A percentile compares a stretch with the other conserved stretches of the same genome.
Evolutionary conservation across 306 rosid genomes (phyloP).

Genomic region (Cercis canadensis): DNA sequence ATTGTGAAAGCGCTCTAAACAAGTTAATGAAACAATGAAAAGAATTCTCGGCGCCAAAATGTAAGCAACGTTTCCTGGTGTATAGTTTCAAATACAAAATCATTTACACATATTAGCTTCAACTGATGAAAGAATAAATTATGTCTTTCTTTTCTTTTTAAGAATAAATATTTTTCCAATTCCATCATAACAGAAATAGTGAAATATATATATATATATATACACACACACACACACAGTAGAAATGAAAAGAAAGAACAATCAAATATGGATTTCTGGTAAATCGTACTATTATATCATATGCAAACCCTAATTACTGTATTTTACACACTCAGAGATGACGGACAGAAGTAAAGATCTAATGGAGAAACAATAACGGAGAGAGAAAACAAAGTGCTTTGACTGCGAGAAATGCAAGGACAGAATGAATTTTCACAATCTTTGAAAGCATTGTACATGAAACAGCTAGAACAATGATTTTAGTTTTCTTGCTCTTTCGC

Average conservation of each 20-base stretch:
- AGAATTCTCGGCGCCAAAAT: conserved; percentile 1
- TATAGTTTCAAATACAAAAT: neutral
- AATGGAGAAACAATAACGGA: neutral
- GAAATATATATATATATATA: too few species aligned
- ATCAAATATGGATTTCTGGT: neutral
- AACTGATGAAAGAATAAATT: too few species aligned
- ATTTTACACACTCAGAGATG: conserved; percentile 10
- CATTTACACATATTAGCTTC: neutral
- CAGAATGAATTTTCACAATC: neutral
- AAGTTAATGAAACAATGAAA: conserved; percentile 12
- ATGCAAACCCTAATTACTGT: conserved; percentile 23
- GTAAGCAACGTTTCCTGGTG: conserved; percentile 24
- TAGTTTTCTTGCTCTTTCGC: neutral
- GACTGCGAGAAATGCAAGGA: conserved; percentile 11
- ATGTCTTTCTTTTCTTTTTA: too few species aligned
- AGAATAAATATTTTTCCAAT: conserved; percentile 9
- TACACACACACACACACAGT: neutral
- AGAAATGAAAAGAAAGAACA: neutral
- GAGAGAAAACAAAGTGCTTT: neutral
- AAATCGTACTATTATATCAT: neutral
- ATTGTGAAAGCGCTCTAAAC: neutral
- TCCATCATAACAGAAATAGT: neutral
- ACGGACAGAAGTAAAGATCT: neutral
- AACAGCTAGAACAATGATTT: neutral
- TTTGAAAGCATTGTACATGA: conserved; percentile 3